Evolutionary conservation across 148 eudicot species (phyloP).

Genomic region (Polygonum maritimum): DNA sequence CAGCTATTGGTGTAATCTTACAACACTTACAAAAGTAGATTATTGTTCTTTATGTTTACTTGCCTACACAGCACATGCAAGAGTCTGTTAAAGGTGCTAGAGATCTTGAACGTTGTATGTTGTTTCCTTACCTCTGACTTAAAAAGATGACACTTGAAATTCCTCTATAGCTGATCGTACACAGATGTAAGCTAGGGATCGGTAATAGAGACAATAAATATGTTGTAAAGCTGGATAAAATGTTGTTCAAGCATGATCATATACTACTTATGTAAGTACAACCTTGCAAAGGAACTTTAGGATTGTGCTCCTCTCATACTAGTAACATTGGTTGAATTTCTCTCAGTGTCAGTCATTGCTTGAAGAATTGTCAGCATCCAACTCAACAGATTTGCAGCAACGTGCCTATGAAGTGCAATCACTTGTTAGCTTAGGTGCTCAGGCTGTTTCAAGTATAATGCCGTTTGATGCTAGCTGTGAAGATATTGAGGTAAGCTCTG

Average conservation of each 20-base stretch:
- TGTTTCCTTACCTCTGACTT: not conserved
- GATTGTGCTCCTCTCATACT: not conserved
- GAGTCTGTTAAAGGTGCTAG: not conserved
- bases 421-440: constrained; percentile 53
- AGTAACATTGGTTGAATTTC: not conserved
- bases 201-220: not conserved
- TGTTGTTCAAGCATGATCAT: not conserved
- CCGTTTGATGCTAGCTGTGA: constrained; percentile 94
- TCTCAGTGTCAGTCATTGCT: constrained; percentile 92
- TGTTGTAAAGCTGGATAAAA: not conserved
- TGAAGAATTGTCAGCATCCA: constrained; percentile 85
- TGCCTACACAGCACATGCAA: not conserved
- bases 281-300: not conserved
- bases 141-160: not conserved
- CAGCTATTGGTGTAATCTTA: not conserved
- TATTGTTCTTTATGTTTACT: not conserved
- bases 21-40: not conserved
- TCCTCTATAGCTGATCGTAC: not conserved
- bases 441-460: constrained; percentile 53
- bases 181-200: not conserved
- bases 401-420: constrained; percentile 96
- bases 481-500: constrained; percentile 68
- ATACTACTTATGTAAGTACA: not conserved
- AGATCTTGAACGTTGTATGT: not conserved
- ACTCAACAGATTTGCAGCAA: constrained; percentile 97